phyloP scores from a whole-genome alignment of 108 stramenopile genomes.

The Skeletonema tropicum region DNA sequence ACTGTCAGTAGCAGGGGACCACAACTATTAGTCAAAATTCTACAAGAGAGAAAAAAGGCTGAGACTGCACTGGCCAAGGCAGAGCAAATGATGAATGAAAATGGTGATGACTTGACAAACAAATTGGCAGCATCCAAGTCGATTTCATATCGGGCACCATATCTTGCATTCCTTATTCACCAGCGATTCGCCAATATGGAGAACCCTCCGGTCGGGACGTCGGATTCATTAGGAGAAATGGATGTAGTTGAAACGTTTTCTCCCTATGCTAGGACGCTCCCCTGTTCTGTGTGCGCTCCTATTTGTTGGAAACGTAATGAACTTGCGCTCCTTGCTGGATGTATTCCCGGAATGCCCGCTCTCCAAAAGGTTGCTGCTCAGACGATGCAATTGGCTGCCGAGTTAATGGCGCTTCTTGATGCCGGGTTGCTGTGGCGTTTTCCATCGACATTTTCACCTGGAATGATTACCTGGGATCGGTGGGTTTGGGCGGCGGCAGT shows the following conservation, averaged over 20 bases:
- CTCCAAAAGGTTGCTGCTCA: slow-evolving; percentile 78
- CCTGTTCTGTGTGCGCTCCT: slow-evolving; percentile 78
- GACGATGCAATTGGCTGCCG: slow-evolving; percentile 71
- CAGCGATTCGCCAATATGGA: slow-evolving; percentile 75
- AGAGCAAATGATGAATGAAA: slow-evolving; percentile 19
- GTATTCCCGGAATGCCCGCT: slow-evolving; percentile 73
- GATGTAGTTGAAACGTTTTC: slow-evolving; percentile 72
- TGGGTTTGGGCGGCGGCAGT: slow-evolving; percentile 91
- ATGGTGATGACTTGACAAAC: not conserved
- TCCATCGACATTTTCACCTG: slow-evolving; percentile 70
- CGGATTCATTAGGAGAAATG: slow-evolving; percentile 11
- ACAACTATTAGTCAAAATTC: slow-evolving; percentile 83
- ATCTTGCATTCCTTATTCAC: slow-evolving; percentile 67
- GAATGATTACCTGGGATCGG: slow-evolving; percentile 87
- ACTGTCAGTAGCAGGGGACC: slow-evolving; percentile 63
- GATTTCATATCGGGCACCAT: slow-evolving; percentile 46
- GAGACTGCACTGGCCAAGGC: slow-evolving; percentile 54
- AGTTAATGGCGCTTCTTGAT: slow-evolving; percentile 77
- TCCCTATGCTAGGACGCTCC: slow-evolving; percentile 85
- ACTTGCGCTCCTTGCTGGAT: slow-evolving; percentile 75
- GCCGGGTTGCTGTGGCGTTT: slow-evolving; percentile 75
- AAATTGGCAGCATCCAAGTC: slow-evolving; percentile 26
- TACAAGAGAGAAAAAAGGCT: slow-evolving; percentile 82
- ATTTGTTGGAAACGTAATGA: slow-evolving; percentile 91
- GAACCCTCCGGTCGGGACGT: slow-evolving; percentile 53